phyloP scores from a whole-genome alignment of 257 asterid genomes.

The Osmanthus fragrans region DNA sequence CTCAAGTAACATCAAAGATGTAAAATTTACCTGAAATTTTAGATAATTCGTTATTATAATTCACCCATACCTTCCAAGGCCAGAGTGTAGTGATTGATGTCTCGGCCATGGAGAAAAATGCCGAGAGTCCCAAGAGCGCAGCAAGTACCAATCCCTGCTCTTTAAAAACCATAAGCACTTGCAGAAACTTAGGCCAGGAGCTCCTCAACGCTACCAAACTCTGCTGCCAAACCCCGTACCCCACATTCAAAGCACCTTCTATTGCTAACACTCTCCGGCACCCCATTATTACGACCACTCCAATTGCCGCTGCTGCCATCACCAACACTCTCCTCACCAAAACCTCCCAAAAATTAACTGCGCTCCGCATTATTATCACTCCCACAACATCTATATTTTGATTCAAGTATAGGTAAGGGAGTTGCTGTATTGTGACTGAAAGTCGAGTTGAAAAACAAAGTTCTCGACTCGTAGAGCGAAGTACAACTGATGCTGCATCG shows the following conservation, averaged over 20 bases:
- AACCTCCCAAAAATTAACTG: conserved; percentile 30
- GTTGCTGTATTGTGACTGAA: background rate
- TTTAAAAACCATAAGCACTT: conserved; percentile 66
- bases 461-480: conserved; percentile 30
- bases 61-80: conserved; percentile 92
- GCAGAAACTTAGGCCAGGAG: conserved; percentile 85
- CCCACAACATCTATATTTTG: conserved; percentile 23
- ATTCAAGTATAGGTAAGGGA: conserved; percentile 15
- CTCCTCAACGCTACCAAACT: conserved; percentile 56
- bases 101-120: conserved; percentile 98
- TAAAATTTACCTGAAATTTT: background rate
- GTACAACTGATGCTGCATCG: conserved; percentile 28
- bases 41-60: conserved; percentile 1
- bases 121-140: conserved; percentile 82
- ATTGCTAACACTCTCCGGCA: conserved; percentile 70
- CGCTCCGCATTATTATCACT: conserved; percentile 26
- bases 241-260: conserved; percentile 51
- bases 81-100: conserved; percentile 97
- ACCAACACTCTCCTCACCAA: conserved; percentile 44
- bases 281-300: conserved; percentile 50
- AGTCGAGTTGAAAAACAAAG: conserved; percentile 22
- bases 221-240: conserved; percentile 63
- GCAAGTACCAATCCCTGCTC: conserved; percentile 95
- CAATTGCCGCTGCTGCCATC: conserved; percentile 56
- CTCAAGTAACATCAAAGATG: background rate